Percentiles rank a stretch among this genome's conserved stretches.
Conservation (phyloP, 345 rosid genomes). For the Noccaea bulbosa region DNA sequence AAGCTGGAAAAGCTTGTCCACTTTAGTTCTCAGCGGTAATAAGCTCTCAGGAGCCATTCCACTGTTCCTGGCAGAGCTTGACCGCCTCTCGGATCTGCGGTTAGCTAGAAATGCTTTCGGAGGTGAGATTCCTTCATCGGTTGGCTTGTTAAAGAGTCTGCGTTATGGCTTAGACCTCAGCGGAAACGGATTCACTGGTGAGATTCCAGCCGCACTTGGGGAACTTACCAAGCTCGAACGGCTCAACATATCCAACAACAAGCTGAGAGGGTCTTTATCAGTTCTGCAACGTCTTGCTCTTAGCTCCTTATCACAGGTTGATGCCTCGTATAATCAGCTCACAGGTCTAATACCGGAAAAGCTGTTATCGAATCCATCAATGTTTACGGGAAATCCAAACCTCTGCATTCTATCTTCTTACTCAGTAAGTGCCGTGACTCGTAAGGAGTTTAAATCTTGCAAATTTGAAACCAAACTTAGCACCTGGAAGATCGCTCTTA, state of each 20-base stretch:
- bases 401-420: slow-evolving; percentile 58
- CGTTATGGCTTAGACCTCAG: slow-evolving; percentile 67
- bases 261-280: slow-evolving; percentile 63
- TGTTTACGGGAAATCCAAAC: slow-evolving; percentile 59
- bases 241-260: slow-evolving; percentile 73
- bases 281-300: slow-evolving; percentile 45
- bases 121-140: slow-evolving; percentile 65
- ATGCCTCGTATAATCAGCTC: slow-evolving; percentile 65
- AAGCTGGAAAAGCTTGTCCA: slow-evolving; percentile 58
- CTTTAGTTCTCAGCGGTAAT: slow-evolving; percentile 62
- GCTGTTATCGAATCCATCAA: slow-evolving; percentile 47
- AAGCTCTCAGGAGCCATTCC: slow-evolving; percentile 67
- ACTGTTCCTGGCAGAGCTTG: slow-evolving; percentile 54
- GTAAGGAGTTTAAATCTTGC: slow-evolving; percentile 51
- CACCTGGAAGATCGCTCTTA: slow-evolving; percentile 44
- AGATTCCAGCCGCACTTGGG: slow-evolving; percentile 58
- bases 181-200: slow-evolving; percentile 59
- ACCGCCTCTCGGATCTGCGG: slow-evolving; percentile 52
- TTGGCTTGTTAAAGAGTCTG: slow-evolving; percentile 59
- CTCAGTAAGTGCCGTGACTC: slow-evolving; percentile 41
- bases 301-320: slow-evolving; percentile 46
- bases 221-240: slow-evolving; percentile 49
- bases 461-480: slow-evolving; percentile 45
- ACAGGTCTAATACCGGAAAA: slow-evolving; percentile 63
- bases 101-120: slow-evolving; percentile 68